Percentiles rank a stretch among this genome's conserved stretches.
Evolutionary conservation across 495 filamentous ascomycete species (phyloP).

Genomic region (Aspergillus homomorphus): DNA sequence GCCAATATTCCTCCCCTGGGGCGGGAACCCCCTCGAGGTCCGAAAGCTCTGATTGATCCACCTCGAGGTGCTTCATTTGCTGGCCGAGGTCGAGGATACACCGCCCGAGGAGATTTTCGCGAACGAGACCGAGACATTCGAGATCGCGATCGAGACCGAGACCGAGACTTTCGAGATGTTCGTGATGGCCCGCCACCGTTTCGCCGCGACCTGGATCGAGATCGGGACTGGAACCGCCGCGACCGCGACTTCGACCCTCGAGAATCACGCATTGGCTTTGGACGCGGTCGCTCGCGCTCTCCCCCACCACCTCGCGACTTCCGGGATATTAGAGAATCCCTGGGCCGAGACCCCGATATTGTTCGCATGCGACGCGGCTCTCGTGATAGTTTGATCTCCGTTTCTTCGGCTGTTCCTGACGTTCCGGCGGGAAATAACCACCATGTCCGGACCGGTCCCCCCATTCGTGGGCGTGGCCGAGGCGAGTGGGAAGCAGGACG

Average conservation of each 20-base stretch:
- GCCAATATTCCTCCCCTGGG: slow-evolving; percentile 34
- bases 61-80: slow-evolving; percentile 52
- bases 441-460: slow-evolving; percentile 54
- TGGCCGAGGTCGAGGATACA: slow-evolving; percentile 47
- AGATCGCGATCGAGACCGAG: slow-evolving; percentile 42
- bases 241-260: slow-evolving; percentile 44
- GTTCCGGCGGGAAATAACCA: slow-evolving; percentile 47
- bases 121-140: slow-evolving; percentile 55
- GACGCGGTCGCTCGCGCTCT: slow-evolving; percentile 45
- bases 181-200: slow-evolving; percentile 33
- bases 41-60: slow-evolving; percentile 65
- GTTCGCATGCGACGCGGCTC: slow-evolving; percentile 56
- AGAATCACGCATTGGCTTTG: slow-evolving; percentile 38
- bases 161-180: slow-evolving; percentile 39
- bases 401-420: slow-evolving; percentile 67
- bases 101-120: slow-evolving; percentile 57
- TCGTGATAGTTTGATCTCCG: slow-evolving; percentile 62
- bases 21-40: slow-evolving; percentile 64
- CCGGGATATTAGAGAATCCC: slow-evolving; percentile 44
- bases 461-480: slow-evolving; percentile 59
- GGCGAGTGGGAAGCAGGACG: slow-evolving; percentile 63
- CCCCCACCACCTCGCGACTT: slow-evolving; percentile 46
- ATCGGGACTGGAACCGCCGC: slow-evolving; percentile 39
- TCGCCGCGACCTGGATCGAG: slow-evolving; percentile 41
- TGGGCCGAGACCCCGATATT: slow-evolving; percentile 38